These are phyloP conservation scores for Aspergillus neoniger DNA, from an alignment of 2,329 filamentous ascomycete species.

Conservation along the genomic window DNA sequence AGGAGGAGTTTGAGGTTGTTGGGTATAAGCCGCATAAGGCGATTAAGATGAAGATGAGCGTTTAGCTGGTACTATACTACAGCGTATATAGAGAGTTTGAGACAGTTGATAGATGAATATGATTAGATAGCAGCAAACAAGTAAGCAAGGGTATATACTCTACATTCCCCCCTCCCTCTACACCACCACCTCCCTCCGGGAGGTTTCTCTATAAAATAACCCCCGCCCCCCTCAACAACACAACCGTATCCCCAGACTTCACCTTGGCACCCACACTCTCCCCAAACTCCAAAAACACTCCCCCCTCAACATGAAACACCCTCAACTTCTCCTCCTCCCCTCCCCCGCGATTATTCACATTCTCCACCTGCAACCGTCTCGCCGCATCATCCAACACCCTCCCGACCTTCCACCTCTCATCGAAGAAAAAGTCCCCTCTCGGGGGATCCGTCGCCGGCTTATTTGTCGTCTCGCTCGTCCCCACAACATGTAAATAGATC, in stretches of 20 bases:
- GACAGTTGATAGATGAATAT: constrained; percentile 10
- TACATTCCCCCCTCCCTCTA: too few relatives aligned
- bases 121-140: constrained; percentile 3
- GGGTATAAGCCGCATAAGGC: constrained; percentile 89
- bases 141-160: constrained; percentile 4
- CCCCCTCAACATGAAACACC: constrained; percentile 91
- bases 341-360: constrained; percentile 47
- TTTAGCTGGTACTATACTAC: constrained; percentile 49
- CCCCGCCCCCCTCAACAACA: constrained; percentile 81
- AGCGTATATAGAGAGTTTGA: neutral
- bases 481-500: constrained; percentile 89
- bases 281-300: constrained; percentile 79
- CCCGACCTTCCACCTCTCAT: constrained; percentile 85
- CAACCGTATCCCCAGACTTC: constrained; percentile 83
- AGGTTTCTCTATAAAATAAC: constrained; percentile 53
- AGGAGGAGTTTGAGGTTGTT: constrained; percentile 82
- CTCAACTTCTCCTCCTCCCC: constrained; percentile 70
- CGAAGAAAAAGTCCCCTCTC: constrained; percentile 78
- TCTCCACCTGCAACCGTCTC: constrained; percentile 45
- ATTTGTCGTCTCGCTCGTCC: constrained; percentile 81
- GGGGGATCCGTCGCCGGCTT: constrained; percentile 82
- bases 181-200: too few relatives aligned
- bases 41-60: constrained; percentile 99
- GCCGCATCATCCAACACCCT: constrained; percentile 54
- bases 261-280: constrained; percentile 76